phyloP scores from a whole-genome alignment of 1,139 yeast genomes.

The Blastobotrys capitulatus region DNA sequence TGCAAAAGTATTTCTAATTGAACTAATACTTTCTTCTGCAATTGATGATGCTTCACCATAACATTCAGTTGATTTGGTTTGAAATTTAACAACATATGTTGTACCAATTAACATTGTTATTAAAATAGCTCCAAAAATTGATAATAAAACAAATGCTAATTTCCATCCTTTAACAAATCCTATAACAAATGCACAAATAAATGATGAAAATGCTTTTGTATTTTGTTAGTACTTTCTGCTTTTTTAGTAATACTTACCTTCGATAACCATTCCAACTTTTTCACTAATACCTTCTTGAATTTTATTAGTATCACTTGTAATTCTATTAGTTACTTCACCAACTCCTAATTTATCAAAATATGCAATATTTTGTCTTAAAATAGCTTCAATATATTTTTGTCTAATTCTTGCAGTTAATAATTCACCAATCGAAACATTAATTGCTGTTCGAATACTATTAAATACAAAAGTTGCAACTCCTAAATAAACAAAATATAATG shows the following conservation, averaged over 20 bases:
- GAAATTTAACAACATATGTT: conserved; percentile 32
- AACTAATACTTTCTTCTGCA: conserved; percentile 41
- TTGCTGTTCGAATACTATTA: conserved; percentile 26
- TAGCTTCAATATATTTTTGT: conserved; percentile 34
- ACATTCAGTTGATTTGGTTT: conserved; percentile 27
- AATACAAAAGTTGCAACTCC: conserved; percentile 35
- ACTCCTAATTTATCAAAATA: conserved; percentile 42
- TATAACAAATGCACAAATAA: conserved; percentile 38
- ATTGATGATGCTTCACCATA: conserved; percentile 37
- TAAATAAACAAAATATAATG: conserved; percentile 36
- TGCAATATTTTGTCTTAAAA: conserved; percentile 41
- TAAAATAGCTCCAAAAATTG: conserved; percentile 34
- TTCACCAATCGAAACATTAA: conserved; percentile 40
- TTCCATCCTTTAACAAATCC: conserved; percentile 39
- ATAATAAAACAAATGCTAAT: conserved; percentile 35
- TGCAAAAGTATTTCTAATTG: conserved; percentile 40
- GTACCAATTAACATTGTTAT: conserved; percentile 29
- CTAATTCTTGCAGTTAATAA: conserved; percentile 39
- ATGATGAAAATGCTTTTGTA: conserved; percentile 30
- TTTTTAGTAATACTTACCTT: conserved; percentile 22
- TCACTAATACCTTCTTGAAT: conserved; percentile 44
- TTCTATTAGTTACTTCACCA: conserved; percentile 41
- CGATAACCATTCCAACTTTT: conserved; percentile 38
- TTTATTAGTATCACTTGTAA: conserved; percentile 39
- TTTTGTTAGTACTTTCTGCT: neutral